phyloP scores from a whole-genome alignment of 805 yeast species.

The Sugiyamaella boreocaroliniensis region DNA sequence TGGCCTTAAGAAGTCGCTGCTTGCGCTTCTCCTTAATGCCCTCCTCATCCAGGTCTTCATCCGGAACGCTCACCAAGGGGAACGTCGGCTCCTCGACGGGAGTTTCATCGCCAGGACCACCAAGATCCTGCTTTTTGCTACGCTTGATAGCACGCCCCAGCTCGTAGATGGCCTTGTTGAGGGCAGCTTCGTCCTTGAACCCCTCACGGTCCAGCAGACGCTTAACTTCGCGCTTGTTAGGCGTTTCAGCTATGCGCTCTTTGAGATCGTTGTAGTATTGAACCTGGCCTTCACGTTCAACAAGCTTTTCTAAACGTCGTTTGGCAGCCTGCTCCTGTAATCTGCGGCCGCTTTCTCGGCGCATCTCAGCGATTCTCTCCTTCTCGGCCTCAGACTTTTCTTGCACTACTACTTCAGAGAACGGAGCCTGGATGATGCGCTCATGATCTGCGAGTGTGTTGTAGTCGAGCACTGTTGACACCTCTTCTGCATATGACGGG shows the following conservation, averaged over 20 bases:
- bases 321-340: conserved; percentile 91
- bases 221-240: conserved; percentile 46
- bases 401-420: conserved; percentile 49
- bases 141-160: conserved; percentile 64
- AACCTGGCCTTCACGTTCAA: conserved; percentile 74
- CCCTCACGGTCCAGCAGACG: conserved; percentile 62
- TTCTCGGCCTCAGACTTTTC: conserved; percentile 83
- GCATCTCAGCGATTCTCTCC: conserved; percentile 64
- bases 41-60: conserved; percentile 71
- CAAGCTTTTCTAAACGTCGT: conserved; percentile 69
- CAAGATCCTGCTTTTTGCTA: conserved; percentile 59
- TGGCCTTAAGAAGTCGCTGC: conserved; percentile 77
- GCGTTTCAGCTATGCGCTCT: conserved; percentile 36
- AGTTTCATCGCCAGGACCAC: conserved; percentile 42
- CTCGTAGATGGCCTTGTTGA: conserved; percentile 55
- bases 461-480: conserved; percentile 49
- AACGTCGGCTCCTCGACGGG: conserved; percentile 51
- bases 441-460: conserved; percentile 64
- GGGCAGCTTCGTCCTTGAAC: conserved; percentile 66
- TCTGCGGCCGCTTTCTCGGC: conserved; percentile 78
- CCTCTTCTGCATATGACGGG: conserved; percentile 56
- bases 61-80: conserved; percentile 77
- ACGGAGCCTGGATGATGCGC: conserved; percentile 75
- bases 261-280: conserved; percentile 60
- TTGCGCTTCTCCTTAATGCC: conserved; percentile 80